Conservation (phyloP, 495 filamentous ascomycete species). For the Penicillium daleae region DNA sequence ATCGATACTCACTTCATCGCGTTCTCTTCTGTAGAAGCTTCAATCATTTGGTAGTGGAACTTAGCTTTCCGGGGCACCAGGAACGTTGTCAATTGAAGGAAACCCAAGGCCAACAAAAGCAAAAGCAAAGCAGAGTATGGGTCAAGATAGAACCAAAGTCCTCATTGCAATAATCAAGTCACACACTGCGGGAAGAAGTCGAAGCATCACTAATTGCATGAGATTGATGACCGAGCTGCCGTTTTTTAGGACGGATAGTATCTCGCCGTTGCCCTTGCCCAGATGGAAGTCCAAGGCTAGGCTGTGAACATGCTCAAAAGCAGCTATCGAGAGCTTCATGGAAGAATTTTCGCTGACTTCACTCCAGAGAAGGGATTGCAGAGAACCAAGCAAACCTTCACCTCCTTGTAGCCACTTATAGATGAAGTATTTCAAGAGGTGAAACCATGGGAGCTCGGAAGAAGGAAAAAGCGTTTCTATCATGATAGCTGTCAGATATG, state of each 20-base stretch:
- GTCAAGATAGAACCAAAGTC: conserved; percentile 74
- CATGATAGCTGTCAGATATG: conserved; percentile 54
- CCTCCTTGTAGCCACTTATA: conserved; percentile 67
- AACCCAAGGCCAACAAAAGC: conserved; percentile 74
- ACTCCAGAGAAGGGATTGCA: conserved; percentile 75
- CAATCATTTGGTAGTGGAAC: conserved; percentile 77
- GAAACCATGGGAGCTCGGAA: conserved; percentile 41
- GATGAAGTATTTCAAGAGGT: conserved; percentile 67
- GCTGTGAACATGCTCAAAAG: conserved; percentile 84
- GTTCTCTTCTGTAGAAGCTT: conserved; percentile 78
- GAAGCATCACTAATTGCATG: conserved; percentile 76
- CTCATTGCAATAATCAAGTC: conserved; percentile 78
- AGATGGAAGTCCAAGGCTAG: conserved; percentile 87
- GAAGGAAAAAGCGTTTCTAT: not conserved
- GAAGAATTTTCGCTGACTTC: conserved; percentile 82
- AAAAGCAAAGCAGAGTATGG: conserved; percentile 78
- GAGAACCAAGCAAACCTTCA: conserved; percentile 70
- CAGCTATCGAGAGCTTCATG: conserved; percentile 76
- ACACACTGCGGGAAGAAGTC: conserved; percentile 78
- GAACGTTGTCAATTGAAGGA: conserved; percentile 79
- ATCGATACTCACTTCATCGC: conserved; percentile 64
- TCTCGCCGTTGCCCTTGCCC: conserved; percentile 82
- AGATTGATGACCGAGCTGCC: conserved; percentile 83
- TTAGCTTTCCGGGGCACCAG: conserved; percentile 80
- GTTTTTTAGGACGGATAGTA: conserved; percentile 81